Base-by-base conservation (phyloP, 352 stramenopile species). In the Globisporangium heterothallicum region DNA sequence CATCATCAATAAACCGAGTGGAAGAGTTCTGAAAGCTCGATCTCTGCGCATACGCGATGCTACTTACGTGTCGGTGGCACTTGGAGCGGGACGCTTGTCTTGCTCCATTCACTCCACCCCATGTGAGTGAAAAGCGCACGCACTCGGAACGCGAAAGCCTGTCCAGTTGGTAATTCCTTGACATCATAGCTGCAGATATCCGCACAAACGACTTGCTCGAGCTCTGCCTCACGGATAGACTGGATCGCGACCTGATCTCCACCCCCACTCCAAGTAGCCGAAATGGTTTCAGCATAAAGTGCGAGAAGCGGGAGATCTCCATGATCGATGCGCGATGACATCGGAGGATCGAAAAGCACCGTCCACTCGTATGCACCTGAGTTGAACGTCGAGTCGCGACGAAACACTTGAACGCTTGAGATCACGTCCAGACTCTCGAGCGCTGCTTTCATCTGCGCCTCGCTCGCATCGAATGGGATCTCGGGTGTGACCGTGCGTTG, bases 391-490 rank as follows among this genome's bases (percentile, higher is more conserved):
- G 71, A 56, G 6, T 19, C 43, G 13, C 59, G 64, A 7, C 72
- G 73, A 19, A 74, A 66, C 3, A 91, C 72, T 22, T 86, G 74
- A 0, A 86, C 82, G 55, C 56, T 61, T 16, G 63, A 60, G 30
- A 94, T 66, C 18, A 78, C 65, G 6, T 85, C 78, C n/a, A 97
- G 68, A 14, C 61, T 76, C 53, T 92, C 70, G 29, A 97, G 64
- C 24, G 78, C 81, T 5, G 59, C 36, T 55, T 92, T 86, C 50
- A 96, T 59, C 13, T 75, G 53, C 18, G 51, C 49, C 29, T 68
- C 78, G 27, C 63, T 84, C 27, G 86, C 84, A 58, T 89, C 81
- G 52, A 91, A 90, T 36, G 76, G 45, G 47, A 97, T 93, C 16
- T 56, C 61, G 13, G 69, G 63, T 24, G 80, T 88, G 27, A 85